phyloP scores from a whole-genome alignment of 495 filamentous ascomycete species.

The Symbiotaphrina buchneri region DNA sequence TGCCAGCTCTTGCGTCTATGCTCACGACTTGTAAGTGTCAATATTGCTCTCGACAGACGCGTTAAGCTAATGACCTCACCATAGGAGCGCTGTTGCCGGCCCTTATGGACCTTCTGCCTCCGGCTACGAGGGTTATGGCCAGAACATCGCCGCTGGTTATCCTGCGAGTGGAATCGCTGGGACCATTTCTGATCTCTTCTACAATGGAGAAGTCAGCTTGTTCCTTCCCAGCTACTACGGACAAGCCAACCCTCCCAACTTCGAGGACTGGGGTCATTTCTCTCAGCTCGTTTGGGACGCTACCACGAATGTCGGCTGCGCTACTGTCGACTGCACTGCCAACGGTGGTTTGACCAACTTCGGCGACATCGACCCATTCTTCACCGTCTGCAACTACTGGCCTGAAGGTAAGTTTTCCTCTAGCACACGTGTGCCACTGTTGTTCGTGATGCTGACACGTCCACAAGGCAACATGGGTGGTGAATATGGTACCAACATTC shows the following conservation, averaged over 20 bases:
- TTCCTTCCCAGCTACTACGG: slow-evolving; percentile 19
- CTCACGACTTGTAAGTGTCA: slow-evolving; percentile 49
- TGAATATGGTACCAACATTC: slow-evolving; percentile 41
- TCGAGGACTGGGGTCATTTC: slow-evolving; percentile 64
- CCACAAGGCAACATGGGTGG: slow-evolving; percentile 40
- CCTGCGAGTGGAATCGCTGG: slow-evolving; percentile 25
- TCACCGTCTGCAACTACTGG: slow-evolving; percentile 80
- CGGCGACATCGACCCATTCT: slow-evolving; percentile 22
- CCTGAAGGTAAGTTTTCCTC: slow-evolving; percentile 28
- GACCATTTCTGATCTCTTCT: slow-evolving; percentile 58
- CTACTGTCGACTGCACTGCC: slow-evolving; percentile 28
- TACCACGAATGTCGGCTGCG: slow-evolving; percentile 53
- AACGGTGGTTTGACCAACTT: slow-evolving; percentile 7
- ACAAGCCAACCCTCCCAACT: slow-evolving; percentile 30
- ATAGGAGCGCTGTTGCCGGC: no score
- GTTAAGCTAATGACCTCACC: no score
- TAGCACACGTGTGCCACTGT: not conserved
- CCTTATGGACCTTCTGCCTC: no score
- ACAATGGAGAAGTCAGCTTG: slow-evolving; percentile 49
- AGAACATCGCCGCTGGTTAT: slow-evolving; percentile 49
- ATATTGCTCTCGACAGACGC: not conserved
- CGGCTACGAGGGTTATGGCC: slow-evolving; percentile 68
- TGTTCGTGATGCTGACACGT: slow-evolving; percentile 9
- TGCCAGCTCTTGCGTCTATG: slow-evolving; percentile 35
- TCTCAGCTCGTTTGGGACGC: slow-evolving; percentile 75